Percentiles rank a stretch among this genome's conserved stretches.
These are phyloP conservation scores for Scutellaria baicalensis DNA, from an alignment of 257 asterid genomes.

Conservation along the genomic window DNA sequence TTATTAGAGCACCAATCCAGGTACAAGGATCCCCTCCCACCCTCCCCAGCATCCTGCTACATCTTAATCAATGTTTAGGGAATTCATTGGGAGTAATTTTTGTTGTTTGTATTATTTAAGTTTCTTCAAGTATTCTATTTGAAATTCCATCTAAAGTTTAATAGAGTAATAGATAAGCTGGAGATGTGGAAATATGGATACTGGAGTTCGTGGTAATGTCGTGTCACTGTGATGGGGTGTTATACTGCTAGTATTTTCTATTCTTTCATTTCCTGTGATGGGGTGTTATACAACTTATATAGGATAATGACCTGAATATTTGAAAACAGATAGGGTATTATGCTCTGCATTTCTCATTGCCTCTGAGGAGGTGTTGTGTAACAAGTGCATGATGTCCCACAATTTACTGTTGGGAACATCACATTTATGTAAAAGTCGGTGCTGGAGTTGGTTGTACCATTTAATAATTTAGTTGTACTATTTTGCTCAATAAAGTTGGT, in stretches of 20 bases:
- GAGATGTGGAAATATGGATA: neutral
- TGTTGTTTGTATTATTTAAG: neutral
- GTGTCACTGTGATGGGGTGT: neutral
- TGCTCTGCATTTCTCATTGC: neutral
- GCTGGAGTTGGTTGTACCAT: neutral
- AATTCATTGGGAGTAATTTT: neutral
- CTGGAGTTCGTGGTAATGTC: neutral
- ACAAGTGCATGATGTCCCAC: neutral
- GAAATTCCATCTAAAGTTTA: neutral
- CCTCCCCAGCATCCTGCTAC: neutral
- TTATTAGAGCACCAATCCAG: neutral
- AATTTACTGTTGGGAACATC: neutral
- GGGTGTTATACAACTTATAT: neutral
- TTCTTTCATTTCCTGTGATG: slow-evolving; percentile 1
- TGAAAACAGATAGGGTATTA: neutral
- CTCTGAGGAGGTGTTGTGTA: neutral
- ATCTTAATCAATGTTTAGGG: neutral
- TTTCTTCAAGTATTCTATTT: neutral
- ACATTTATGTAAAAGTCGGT: neutral
- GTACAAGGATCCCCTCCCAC: neutral
- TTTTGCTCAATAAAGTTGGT: neutral
- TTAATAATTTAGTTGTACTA: neutral
- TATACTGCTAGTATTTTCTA: neutral
- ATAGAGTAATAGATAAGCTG: neutral
- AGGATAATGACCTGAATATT: slow-evolving; percentile 1